phyloP scores from a whole-genome alignment of 2,329 filamentous ascomycete genomes.

The Blastomyces percursus region DNA sequence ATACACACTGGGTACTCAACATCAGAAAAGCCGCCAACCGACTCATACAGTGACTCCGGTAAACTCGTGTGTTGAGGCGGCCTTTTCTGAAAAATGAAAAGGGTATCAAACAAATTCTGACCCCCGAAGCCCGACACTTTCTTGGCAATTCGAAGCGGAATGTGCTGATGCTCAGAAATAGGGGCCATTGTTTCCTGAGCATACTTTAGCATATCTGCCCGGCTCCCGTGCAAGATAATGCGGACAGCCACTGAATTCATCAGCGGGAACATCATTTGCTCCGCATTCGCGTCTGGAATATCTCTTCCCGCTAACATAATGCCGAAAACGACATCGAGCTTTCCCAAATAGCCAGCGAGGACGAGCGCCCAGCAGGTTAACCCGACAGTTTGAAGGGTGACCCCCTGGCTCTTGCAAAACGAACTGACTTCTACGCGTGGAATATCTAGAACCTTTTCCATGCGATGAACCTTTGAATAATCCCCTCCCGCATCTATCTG shows the following conservation, averaged over 20 bases:
- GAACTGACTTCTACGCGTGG: conserved; percentile 34
- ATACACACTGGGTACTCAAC: conserved; percentile 75
- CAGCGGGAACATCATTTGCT: conserved; percentile 66
- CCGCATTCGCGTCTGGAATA: conserved; percentile 52
- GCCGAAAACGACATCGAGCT: conserved; percentile 70
- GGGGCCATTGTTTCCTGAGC: conserved; percentile 59
- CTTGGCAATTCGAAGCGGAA: conserved; percentile 61
- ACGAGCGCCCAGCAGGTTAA: conserved; percentile 66
- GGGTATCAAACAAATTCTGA: conserved; percentile 47
- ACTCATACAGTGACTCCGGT: conserved; percentile 44
- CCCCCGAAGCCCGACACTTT: conserved; percentile 38
- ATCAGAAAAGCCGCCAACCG: conserved; percentile 52
- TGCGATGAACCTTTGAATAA: conserved; percentile 19
- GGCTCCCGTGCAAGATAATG: conserved; percentile 58
- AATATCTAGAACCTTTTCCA: conserved; percentile 22
- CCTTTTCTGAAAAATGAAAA: conserved; percentile 56
- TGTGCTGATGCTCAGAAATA: conserved; percentile 62
- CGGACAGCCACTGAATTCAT: conserved; percentile 84
- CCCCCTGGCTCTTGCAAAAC: conserved; percentile 54
- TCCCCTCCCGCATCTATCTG: conserved; percentile 14
- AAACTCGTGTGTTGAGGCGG: conserved; percentile 24
- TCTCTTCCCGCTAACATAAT: conserved; percentile 78
- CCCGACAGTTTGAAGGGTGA: conserved; percentile 67
- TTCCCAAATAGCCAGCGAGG: conserved; percentile 51
- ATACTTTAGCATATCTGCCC: conserved; percentile 55